Conservation (phyloP, 768 basidiomycete genomes). For the Serendipita sp. region DNA sequence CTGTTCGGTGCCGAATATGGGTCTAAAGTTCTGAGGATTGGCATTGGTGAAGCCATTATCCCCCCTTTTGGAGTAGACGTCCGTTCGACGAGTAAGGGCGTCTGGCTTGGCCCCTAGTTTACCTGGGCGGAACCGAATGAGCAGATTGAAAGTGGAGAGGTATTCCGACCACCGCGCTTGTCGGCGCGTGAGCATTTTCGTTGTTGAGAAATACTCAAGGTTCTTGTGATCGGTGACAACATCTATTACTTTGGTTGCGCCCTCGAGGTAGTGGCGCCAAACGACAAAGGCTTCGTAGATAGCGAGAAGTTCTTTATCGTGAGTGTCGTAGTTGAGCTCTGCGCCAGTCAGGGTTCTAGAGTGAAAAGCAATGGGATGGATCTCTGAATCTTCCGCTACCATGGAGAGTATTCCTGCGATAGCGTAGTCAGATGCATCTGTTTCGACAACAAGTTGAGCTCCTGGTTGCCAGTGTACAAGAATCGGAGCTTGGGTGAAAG, state of each 20-base stretch:
- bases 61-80: conserved; percentile 16
- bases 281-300: conserved; percentile 23
- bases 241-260: conserved; percentile 12
- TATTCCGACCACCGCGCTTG: conserved; percentile 29
- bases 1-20: conserved; percentile 16
- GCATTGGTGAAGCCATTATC: conserved; percentile 15
- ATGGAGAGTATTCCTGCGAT: conserved; percentile 18
- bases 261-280: conserved; percentile 24
- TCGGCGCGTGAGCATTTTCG: conserved; percentile 24
- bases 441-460: conserved; percentile 11
- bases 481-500: conserved; percentile 18
- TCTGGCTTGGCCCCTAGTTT: conserved; percentile 12
- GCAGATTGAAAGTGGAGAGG: conserved; percentile 24
- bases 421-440: conserved; percentile 21
- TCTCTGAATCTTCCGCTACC: conserved; percentile 11
- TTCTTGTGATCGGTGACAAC: conserved; percentile 26
- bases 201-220: conserved; percentile 27
- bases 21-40: conserved; percentile 16
- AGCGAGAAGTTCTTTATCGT: conserved; percentile 36
- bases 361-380: conserved; percentile 25
- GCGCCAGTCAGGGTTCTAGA: conserved; percentile 20
- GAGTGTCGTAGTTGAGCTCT: conserved; percentile 33
- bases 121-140: conserved; percentile 18
- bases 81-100: conserved; percentile 15
- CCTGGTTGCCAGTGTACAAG: conserved; percentile 21